Conservation (phyloP, 176 grass and related monocot species). For the Melocanna baccifera region DNA sequence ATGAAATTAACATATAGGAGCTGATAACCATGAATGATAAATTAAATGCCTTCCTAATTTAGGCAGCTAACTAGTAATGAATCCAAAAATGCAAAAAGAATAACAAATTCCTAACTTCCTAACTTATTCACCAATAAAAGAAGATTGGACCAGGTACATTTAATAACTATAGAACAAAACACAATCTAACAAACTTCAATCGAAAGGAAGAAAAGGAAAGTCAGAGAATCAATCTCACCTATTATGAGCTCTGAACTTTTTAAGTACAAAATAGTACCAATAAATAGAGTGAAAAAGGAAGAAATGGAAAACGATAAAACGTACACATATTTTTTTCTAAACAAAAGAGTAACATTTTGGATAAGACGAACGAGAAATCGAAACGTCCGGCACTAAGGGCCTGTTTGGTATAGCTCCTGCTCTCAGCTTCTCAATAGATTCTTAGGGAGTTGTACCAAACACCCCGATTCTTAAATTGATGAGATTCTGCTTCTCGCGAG, state of each 20-base stretch:
- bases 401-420: no score
- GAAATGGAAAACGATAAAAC: background rate
- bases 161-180: background rate
- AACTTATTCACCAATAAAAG: background rate
- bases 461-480: no score
- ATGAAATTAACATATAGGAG: background rate
- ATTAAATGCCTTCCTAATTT: background rate
- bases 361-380: background rate
- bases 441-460: no score
- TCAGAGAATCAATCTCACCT: background rate
- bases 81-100: conserved; percentile 1
- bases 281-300: background rate
- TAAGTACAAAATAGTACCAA: background rate
- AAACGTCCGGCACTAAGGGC: background rate
- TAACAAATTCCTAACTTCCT: background rate
- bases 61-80: background rate
- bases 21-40: background rate
- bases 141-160: background rate
- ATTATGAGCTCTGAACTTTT: background rate
- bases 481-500: no score
- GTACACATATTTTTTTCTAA: background rate
- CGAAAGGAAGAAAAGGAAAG: background rate
- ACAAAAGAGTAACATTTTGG: background rate
- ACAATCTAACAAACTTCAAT: background rate
- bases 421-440: no score